Percentiles rank a stretch among this genome's conserved stretches.
These are phyloP conservation scores for Begonia masoniana DNA, from an alignment of 306 rosid species.

Conservation along the genomic window DNA sequence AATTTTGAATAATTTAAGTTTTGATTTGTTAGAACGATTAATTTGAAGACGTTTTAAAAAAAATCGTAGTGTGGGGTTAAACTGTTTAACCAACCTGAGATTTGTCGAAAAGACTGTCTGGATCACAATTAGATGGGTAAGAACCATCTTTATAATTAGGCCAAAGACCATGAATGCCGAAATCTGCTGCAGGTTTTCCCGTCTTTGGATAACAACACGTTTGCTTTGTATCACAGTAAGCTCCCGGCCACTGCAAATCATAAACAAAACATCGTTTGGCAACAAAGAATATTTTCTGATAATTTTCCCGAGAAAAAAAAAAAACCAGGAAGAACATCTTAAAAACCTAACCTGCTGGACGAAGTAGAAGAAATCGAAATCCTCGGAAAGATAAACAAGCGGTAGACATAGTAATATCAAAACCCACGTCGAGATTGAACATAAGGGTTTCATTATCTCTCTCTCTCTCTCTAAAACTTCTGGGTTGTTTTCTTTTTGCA, in stretches of 20 bases:
- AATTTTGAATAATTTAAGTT: too few relatives aligned
- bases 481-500: not conserved
- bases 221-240: constrained; percentile 54
- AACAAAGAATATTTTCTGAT: too few relatives aligned
- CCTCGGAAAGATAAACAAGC: constrained; percentile 24
- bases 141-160: constrained; percentile 43
- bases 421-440: constrained; percentile 23
- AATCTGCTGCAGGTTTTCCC: constrained; percentile 69
- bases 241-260: constrained; percentile 70
- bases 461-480: not conserved
- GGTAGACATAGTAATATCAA: constrained; percentile 31
- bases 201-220: constrained; percentile 69
- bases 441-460: constrained; percentile 5
- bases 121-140: constrained; percentile 28
- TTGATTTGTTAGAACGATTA: too few relatives aligned
- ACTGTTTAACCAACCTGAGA: too few relatives aligned
- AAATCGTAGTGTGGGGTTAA: too few relatives aligned
- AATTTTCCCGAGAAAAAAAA: not conserved
- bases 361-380: constrained; percentile 62
- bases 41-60: too few relatives aligned
- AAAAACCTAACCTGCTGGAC: constrained; percentile 42
- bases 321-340: not conserved
- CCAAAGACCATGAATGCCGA: constrained; percentile 85
- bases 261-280: not conserved
- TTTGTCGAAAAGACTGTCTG: constrained; percentile 33